phyloP scores from a whole-genome alignment of 2,329 filamentous ascomycete genomes.

The Microsporum audouinii region DNA sequence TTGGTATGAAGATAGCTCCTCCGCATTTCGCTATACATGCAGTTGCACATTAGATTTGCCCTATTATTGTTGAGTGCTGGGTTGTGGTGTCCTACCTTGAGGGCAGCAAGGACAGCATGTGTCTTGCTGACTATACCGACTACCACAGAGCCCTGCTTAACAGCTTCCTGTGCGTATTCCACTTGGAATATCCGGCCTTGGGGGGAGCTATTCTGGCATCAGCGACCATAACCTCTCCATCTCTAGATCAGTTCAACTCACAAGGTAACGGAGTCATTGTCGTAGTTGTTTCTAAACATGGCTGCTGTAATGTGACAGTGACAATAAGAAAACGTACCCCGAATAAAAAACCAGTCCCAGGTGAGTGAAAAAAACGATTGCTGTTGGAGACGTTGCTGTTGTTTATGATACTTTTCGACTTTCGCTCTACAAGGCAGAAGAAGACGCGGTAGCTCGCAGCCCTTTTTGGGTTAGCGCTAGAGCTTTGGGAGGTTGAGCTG shows the following conservation, averaged over 20 bases:
- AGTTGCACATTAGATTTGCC: background rate
- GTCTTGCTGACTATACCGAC: slow-evolving; percentile 97
- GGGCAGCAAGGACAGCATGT: slow-evolving; percentile 85
- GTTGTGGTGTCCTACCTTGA: slow-evolving; percentile 58
- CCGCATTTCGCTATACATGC: slow-evolving; percentile 69
- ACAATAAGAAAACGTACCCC: background rate
- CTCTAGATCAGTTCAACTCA: slow-evolving; percentile 40
- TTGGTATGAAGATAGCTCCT: slow-evolving; percentile 98
- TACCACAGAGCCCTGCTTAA: slow-evolving; percentile 97
- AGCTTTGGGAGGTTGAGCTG: background rate
- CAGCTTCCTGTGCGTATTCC: slow-evolving; percentile 95
- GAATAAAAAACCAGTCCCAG: background rate
- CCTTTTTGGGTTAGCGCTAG: slow-evolving; percentile 13
- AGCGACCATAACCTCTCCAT: slow-evolving; percentile 1
- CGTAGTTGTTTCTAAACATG: slow-evolving; percentile 99
- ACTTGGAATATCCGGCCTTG: slow-evolving; percentile 99
- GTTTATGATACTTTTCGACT: background rate
- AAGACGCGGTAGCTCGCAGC: slow-evolving; percentile 14
- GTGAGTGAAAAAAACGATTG: background rate
- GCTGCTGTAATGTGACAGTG: slow-evolving; percentile 29
- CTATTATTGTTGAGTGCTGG: background rate
- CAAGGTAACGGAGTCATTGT: slow-evolving; percentile 99
- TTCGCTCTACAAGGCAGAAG: slow-evolving; percentile 11
- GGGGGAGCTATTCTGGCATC: slow-evolving; percentile 57
- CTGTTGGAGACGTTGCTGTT: background rate